Evolutionary conservation across 2,329 filamentous ascomycete genomes (phyloP).

Genomic region (Apiospora pterosperma): DNA sequence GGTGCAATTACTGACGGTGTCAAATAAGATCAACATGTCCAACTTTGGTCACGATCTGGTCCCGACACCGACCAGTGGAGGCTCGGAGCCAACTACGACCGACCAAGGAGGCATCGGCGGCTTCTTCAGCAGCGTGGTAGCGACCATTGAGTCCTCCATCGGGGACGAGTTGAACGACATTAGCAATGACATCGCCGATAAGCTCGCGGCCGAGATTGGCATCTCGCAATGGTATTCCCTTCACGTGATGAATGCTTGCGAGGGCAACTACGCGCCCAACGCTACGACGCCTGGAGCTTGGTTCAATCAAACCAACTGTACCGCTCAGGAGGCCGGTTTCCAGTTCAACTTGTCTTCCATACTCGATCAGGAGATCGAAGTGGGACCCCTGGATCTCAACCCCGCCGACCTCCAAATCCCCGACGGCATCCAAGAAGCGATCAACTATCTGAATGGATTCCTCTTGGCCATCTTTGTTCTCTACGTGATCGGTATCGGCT

Average conservation of each 20-base stretch:
- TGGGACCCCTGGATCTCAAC: conserved; percentile 42
- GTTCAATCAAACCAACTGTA: conserved; percentile 44
- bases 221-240: conserved; percentile 50
- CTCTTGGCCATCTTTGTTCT: conserved; percentile 47
- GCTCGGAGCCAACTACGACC: conserved; percentile 19
- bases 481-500: conserved; percentile 41
- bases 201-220: conserved; percentile 39
- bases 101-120: conserved; percentile 17
- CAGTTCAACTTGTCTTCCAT: conserved; percentile 44
- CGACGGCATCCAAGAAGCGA: conserved; percentile 39
- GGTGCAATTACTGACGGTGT: not conserved
- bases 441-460: conserved; percentile 47
- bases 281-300: conserved; percentile 32
- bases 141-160: conserved; percentile 29
- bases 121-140: conserved; percentile 17
- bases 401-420: conserved; percentile 44
- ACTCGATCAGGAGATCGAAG: conserved; percentile 41
- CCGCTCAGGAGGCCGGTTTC: conserved; percentile 30
- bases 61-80: conserved; percentile 19
- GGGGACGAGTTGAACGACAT: conserved; percentile 37
- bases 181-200: conserved; percentile 35
- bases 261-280: conserved; percentile 44
- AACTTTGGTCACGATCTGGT: conserved; percentile 36
- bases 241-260: conserved; percentile 45
- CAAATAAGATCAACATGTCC: conserved; percentile 36